Base-by-base conservation (phyloP, 73 alveolate species). In the Symbiodinium natans region DNA sequence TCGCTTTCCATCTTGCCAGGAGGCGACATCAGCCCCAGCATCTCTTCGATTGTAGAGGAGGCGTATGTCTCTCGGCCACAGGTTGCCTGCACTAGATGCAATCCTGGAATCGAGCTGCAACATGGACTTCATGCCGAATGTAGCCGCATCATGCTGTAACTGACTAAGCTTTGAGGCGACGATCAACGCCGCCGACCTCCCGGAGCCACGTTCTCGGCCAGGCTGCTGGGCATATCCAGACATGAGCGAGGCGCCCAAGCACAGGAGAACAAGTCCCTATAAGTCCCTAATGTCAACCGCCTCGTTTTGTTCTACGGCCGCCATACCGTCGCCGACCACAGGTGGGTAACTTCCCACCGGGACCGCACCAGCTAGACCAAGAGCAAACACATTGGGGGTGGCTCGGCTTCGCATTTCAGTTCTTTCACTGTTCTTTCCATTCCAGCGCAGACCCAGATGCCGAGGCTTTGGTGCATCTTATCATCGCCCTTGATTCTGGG, bases 161-260 rank as follows among this genome's bases (percentile, higher is more conserved):
- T n/a, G n/a, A n/a, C n/a, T n/a, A n/a, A n/a, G n/a, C n/a, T n/a
- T n/a, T n/a, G n/a, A 90, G 97, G 97, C 97, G 2, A 90, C 97
- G 25, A 89, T 90, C 8, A 85, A 90, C 36, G 97, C 97, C 39
- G 97, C 97, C 41, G 97, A 90, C 52, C 38, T 90, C 74, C 97
- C 97, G 3, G 88, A 90, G 56, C 97, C 97, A 15, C 97, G 97
- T 29, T 90, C 97, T 33, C 52, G 88, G 39, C 97, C 97, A 6
- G 97, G 97, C 19, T 90, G 97, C 80, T 90, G 97, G 97, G 97
- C 97, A 25, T 90, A 90, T 33, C 97, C 97, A 0, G 97, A 90
- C 88, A 90, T 90, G 97, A 90, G 97, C 29, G 97, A 90, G 97
- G 97, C 97, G 33, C n/a, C n/a, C n/a, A n/a, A n/a, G n/a, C n/a